Conservation (phyloP, 176 grass and related monocot species). For the Hsuehochloa calcarea region DNA sequence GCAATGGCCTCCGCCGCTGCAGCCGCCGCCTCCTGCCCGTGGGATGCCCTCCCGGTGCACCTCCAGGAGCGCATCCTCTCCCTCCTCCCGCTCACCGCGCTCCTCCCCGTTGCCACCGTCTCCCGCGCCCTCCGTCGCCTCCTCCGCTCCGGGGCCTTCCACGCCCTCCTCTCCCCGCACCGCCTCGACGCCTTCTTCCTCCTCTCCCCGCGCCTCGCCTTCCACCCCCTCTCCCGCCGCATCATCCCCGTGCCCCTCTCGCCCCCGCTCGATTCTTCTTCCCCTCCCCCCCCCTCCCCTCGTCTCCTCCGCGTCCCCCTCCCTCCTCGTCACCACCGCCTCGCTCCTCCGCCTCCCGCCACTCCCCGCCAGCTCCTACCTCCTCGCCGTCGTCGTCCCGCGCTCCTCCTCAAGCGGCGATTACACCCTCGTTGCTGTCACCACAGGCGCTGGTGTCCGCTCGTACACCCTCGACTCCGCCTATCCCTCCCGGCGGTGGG, state of each 20-base stretch:
- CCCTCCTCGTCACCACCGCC: not conserved
- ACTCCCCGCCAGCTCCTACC: constrained; percentile 24
- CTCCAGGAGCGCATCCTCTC: too few relatives aligned
- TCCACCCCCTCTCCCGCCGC: constrained; percentile 38
- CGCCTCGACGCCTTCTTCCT: constrained; percentile 46
- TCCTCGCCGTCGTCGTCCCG: constrained; percentile 31
- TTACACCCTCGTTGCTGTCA: constrained; percentile 41
- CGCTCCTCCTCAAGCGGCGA: not conserved
- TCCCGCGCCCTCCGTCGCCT: too few relatives aligned
- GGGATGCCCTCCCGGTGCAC: too few relatives aligned
- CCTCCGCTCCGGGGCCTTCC: constrained; percentile 27
- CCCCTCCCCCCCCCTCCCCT: constrained; percentile 28
- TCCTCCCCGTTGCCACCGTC: too few relatives aligned
- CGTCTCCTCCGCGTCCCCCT: constrained; percentile 30
- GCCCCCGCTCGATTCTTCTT: not conserved
- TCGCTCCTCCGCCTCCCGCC: constrained; percentile 13
- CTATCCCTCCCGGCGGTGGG: constrained; percentile 33
- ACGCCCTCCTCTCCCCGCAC: constrained; percentile 39
- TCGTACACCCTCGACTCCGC: constrained; percentile 33
- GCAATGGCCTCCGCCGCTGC: too few relatives aligned
- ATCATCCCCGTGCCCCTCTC: not conserved
- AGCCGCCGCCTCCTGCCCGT: too few relatives aligned
- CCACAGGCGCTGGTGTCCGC: not conserved
- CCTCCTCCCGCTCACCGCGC: too few relatives aligned
- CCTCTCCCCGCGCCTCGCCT: constrained; percentile 13